phyloP scores from a whole-genome alignment of 2,329 filamentous ascomycete species.

The Clonostachys rhizophaga region DNA sequence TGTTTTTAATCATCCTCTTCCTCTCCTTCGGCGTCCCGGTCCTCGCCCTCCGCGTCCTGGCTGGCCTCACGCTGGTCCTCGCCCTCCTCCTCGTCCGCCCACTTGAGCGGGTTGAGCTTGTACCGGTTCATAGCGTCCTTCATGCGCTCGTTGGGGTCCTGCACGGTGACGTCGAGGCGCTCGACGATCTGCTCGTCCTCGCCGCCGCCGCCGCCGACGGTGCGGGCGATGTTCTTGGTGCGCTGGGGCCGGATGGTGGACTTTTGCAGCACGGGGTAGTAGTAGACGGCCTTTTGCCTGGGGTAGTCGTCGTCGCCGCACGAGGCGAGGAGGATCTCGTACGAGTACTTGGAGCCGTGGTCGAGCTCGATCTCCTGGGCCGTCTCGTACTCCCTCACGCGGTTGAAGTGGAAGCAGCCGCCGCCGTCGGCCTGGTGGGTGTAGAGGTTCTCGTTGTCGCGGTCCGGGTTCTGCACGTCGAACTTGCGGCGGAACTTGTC shows the following conservation, averaged over 20 bases:
- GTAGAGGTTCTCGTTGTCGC: constrained; percentile 50
- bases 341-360: constrained; percentile 55
- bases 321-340: constrained; percentile 58
- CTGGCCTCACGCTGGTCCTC: constrained; percentile 18
- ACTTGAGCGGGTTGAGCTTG: constrained; percentile 46
- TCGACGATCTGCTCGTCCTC: constrained; percentile 49
- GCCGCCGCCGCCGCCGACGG: constrained; percentile 34
- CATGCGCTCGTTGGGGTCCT: constrained; percentile 51
- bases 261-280: constrained; percentile 65
- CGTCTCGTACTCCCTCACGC: constrained; percentile 62
- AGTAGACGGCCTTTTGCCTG: constrained; percentile 56
- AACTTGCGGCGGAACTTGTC: constrained; percentile 57
- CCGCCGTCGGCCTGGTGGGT: constrained; percentile 40
- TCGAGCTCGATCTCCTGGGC: constrained; percentile 51
- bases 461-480: constrained; percentile 50
- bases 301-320: constrained; percentile 47
- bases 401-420: constrained; percentile 55
- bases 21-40: constrained; percentile 17
- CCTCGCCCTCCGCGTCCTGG: constrained; percentile 19
- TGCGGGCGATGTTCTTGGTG: constrained; percentile 57
- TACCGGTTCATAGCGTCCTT: constrained; percentile 45
- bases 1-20: constrained; percentile 6
- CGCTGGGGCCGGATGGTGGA: constrained; percentile 58
- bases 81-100: constrained; percentile 31
- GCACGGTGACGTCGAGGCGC: constrained; percentile 49